Base-by-base conservation (phyloP, 2,329 filamentous ascomycete species). In the Graphium sp. region DNA sequence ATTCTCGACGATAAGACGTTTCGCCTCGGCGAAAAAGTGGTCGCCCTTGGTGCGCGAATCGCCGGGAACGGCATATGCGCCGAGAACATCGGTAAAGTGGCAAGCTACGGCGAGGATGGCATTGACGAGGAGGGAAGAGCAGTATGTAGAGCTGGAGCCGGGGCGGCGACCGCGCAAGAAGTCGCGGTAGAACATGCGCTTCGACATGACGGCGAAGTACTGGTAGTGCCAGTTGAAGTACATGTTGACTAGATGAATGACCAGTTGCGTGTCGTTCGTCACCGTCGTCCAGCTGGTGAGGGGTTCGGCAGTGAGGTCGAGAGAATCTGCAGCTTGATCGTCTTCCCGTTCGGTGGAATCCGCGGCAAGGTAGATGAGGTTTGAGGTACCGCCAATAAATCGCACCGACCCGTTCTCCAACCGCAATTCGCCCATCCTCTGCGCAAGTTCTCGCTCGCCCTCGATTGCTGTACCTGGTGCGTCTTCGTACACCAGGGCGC, bases 151-250 rank as follows among this genome's bases (percentile, higher is more conserved):
- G 15, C n/a, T 15, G 1, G 73, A 79, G 24, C 56, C 56, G 2
- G 58, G 58, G 4, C 68, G 67, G 35, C 65, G 73, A 1, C 89
- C 87, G 10, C 64, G 66, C 24, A 76, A 49, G 41, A 92, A 94
- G 47, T 95, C 85, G 23, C 76, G 67, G 45, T 81, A 85, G 47
- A 98, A 95, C 18, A 92, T 57, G 21, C 66, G 73, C 47, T 82
- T 91, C 9, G 85, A 87, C 6, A 95, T 59, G 0, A 81, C 89
- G 4, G 84, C 87, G 49, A 95, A 98, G 53, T 89, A 95, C 12
- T 84, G 76, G 50, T 95, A 95, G 51, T 95, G 89, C 79, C 87
- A 95, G 41, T 75, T 83, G 54, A 95, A 95, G 53, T 98, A 98
- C 81, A 95, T 85, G 43, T 85, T 87, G 46, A 98, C 71, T 12